Evolutionary conservation across 352 stramenopile genomes (phyloP).

Genomic region (Phytophthora chlamydospora): DNA sequence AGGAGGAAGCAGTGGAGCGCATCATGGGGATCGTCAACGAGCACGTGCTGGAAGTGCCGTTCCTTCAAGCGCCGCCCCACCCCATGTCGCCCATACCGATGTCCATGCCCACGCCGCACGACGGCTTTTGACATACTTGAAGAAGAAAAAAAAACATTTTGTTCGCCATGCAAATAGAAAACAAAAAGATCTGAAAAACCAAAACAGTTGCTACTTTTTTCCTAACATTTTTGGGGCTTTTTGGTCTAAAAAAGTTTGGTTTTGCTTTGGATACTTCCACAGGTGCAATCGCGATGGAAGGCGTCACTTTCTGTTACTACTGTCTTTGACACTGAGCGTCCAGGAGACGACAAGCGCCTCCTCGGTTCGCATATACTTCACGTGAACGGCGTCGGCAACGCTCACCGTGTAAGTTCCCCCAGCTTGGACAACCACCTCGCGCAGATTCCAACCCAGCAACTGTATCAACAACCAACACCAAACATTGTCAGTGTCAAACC

Average conservation of each 20-base stretch:
- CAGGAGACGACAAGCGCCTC: slow-evolving; percentile 56
- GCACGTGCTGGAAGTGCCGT: slow-evolving; percentile 49
- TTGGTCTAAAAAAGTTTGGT: slow-evolving; percentile 21
- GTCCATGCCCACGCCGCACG: slow-evolving; percentile 16
- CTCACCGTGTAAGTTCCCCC: slow-evolving; percentile 53
- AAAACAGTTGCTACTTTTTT: slow-evolving; percentile 29
- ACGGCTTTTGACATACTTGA: slow-evolving; percentile 34
- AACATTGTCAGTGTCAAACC: slow-evolving; percentile 9
- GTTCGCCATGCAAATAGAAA: slow-evolving; percentile 34
- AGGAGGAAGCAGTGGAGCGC: slow-evolving; percentile 27
- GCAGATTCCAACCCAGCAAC: slow-evolving; percentile 66
- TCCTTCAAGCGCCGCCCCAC: slow-evolving; percentile 37
- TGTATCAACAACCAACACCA: slow-evolving; percentile 19
- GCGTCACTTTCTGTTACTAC: slow-evolving; percentile 29
- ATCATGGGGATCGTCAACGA: slow-evolving; percentile 51
- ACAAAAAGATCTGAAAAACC: slow-evolving; percentile 18
- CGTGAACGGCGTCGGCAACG: slow-evolving; percentile 46
- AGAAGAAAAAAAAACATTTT: slow-evolving; percentile 8
- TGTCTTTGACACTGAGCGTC: slow-evolving; percentile 53
- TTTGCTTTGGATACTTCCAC: slow-evolving; percentile 27
- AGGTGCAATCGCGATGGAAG: slow-evolving; percentile 26
- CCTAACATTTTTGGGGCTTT: slow-evolving; percentile 32
- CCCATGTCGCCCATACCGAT: slow-evolving; percentile 29
- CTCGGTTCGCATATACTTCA: slow-evolving; percentile 56
- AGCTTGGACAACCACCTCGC: slow-evolving; percentile 55